phyloP scores from a whole-genome alignment of 148 eudicot genomes.

The Linanthus parryae region DNA sequence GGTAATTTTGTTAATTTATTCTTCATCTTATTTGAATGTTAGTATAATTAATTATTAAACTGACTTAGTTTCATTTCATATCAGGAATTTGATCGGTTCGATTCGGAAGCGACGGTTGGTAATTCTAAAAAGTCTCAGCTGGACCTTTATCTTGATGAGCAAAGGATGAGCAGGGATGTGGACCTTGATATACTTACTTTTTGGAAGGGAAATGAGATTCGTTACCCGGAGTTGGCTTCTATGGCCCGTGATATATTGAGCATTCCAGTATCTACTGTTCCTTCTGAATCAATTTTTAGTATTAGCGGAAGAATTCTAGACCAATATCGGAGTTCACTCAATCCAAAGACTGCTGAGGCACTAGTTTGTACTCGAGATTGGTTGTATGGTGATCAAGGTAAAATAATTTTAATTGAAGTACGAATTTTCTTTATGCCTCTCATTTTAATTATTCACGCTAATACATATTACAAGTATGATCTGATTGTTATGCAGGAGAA shows the following conservation, averaged over 20 bases:
- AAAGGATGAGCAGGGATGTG: background rate
- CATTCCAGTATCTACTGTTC: background rate
- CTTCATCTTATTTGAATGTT: no score
- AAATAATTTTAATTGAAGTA: no score
- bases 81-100: background rate
- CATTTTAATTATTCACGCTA: no score
- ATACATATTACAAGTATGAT: no score
- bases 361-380: background rate
- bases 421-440: no score
- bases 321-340: background rate
- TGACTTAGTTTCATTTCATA: background rate
- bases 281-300: background rate
- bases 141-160: background rate
- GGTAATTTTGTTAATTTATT: background rate
- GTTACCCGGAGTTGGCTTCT: background rate
- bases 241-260: constrained; percentile 1
- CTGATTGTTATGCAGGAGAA: no score
- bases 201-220: background rate
- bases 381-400: no score
- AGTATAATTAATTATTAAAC: no score
- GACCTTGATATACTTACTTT: background rate
- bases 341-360: background rate
- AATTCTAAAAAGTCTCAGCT: background rate
- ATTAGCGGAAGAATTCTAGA: background rate
- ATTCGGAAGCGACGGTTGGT: background rate